Base-by-base conservation (phyloP, 2,329 filamentous ascomycete species). In the Davidsoniella eucalypti region DNA sequence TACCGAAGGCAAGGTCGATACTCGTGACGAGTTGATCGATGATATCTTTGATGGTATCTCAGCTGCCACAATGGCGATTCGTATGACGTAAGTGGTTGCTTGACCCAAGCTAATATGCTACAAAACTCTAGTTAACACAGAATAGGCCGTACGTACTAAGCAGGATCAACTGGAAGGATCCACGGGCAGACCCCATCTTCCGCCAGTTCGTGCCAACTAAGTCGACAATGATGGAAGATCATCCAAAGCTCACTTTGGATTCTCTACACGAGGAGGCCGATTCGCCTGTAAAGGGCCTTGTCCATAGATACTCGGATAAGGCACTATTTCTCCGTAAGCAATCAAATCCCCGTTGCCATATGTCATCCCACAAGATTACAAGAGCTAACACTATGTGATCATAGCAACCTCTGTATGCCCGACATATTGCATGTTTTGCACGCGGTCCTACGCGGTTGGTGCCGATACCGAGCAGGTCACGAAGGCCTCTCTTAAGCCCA, bases 261-360 rank as follows among this genome's bases (percentile, higher is more conserved):
- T 77, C 76, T 0, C 61, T 81, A n/a, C 65, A 74, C 42, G 77
- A 82, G 63, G 63, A 64, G 25, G 61, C 63, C 3, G 75, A 80
- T 55, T 73, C 69, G 5, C 72, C 73, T 0, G 73, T 78, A 2
- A 63, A 67, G 14, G 75, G 74, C 0, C 60, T 81, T 2, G 74
- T 81, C 2, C 76, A 80, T 58, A 68, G 77, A n/a, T 82, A 82
- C 58, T 70, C 70, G 0, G 75, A 80, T 53, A 79, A 77, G 59
- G 76, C 72, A 2, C 60, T 82, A 5, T 78, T 82, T 50, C 62
- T 81, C 26, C 69, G 76, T 78, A 61, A 59, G 68, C 56, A 33
- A 33, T 12, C 1, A 10, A 12, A 5, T 9, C 10, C 10, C 5
- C 26, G 8, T 33, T 4, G 3, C 3, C 10, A 33, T 33, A 33